Evolutionary conservation across 2,329 filamentous ascomycete genomes (phyloP).

Genomic region (Trichophyton rubrum): DNA sequence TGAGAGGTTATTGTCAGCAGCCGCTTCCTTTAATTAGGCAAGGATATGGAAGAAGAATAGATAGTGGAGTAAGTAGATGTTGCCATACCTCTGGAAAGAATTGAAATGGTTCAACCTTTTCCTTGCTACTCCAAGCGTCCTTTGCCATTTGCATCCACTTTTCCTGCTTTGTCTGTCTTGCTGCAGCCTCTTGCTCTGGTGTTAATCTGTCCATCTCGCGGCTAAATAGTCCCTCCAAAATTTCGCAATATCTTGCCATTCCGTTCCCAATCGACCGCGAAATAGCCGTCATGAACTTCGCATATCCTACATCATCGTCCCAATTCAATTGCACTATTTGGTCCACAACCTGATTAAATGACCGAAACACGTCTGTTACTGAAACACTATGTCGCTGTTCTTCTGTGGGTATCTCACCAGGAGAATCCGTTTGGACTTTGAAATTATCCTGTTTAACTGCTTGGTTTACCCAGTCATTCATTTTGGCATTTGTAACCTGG

Average conservation of each 20-base stretch:
- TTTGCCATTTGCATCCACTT: conserved; percentile 88
- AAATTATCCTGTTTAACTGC: conserved; percentile 87
- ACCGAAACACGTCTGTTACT: conserved; percentile 81
- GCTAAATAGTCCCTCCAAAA: conserved; percentile 71
- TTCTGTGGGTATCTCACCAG: conserved; percentile 54
- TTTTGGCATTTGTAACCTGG: conserved; percentile 61
- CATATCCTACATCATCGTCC: conserved; percentile 87
- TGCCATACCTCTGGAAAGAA: conserved; percentile 73
- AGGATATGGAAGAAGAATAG: background rate
- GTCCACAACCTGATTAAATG: conserved; percentile 85
- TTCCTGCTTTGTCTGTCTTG: conserved; percentile 71
- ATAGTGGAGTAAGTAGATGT: background rate
- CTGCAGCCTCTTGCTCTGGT: conserved; percentile 69
- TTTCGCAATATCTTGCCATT: conserved; percentile 79
- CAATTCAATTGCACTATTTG: conserved; percentile 77
- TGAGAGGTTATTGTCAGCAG: conserved; percentile 20
- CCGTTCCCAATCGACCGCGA: conserved; percentile 73
- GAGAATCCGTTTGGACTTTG: conserved; percentile 54
- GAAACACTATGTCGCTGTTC: conserved; percentile 86
- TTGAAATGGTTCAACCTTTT: conserved; percentile 91
- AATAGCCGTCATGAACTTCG: conserved; percentile 91
- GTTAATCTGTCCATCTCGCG: conserved; percentile 89
- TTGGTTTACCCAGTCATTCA: conserved; percentile 74
- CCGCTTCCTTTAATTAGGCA: background rate
- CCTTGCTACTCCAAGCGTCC: conserved; percentile 82